Base-by-base conservation (phyloP, 768 basidiomycete genomes). In the Termitomyces sp. region DNA sequence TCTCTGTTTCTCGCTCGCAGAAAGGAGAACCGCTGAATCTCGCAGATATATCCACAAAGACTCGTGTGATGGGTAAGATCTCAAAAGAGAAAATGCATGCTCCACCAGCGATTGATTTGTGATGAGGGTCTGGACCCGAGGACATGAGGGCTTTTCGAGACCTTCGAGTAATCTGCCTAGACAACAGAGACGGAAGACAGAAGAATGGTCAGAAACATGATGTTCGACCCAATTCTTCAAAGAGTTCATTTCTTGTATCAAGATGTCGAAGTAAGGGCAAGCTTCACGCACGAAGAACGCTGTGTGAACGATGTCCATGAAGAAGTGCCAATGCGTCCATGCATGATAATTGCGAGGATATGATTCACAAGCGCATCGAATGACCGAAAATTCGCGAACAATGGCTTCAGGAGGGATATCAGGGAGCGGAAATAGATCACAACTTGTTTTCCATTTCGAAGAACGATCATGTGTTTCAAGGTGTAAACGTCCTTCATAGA, bases 301-400 rank as follows among this genome's bases (percentile, higher is more conserved):
- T 46, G 56, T 43, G 66, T 61, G 69, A 40, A 72, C 66, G 38
- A 72, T 64, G 61, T 79, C 72, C 46, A 82, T 67, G 56, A 84
- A 74, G 44, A 79, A 79, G 50, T 75, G 74, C 66, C 86, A 83
- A 64, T 90, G 85, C 1, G 75, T 68, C 89, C 89, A 90, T 4
- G 86, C 87, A 69, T 86, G 82, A 67, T 90, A 91, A 66, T 90
- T 91, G 14, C 89, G 82, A 9, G 85, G 84, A 66, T 89, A 87
- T 5, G 76, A 69, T 63, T 83, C 82, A 70, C 84, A 85, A 33
- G 86, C 82, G 38, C 70, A 69, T 41, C 76, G 69, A 14, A 79
- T 71, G 50, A 84, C 64, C 6, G 66, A 65, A 43, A 88, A 73
- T 67, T 91, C 89, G n/a, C 67, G 59, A 46, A 68, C 68, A 47